Conservation (phyloP, 31 red algal species). For the Porphyra umbilicalis region DNA sequence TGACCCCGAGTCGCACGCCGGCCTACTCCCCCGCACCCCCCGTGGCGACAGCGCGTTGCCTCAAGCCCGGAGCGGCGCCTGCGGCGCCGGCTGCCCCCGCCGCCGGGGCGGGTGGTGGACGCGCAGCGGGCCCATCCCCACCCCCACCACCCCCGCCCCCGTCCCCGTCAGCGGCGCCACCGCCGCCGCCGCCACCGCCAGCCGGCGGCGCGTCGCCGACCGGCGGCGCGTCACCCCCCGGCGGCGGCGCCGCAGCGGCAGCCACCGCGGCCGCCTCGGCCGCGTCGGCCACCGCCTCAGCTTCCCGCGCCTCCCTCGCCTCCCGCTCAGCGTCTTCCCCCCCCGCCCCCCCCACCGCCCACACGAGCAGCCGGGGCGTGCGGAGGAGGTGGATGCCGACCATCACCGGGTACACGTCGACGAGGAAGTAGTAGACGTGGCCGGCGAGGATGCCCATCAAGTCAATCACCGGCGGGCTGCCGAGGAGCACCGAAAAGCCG, state of each 20-base stretch:
- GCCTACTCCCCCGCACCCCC: background rate
- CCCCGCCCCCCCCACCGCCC: slow-evolving; percentile 44
- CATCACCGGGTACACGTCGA: slow-evolving; percentile 78
- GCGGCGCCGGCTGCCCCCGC: background rate
- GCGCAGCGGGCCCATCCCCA: background rate
- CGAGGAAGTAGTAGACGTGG: slow-evolving; percentile 88
- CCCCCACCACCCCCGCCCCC: background rate
- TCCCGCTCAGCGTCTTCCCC: slow-evolving; percentile 22
- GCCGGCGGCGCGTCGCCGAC: background rate
- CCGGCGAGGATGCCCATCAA: slow-evolving; percentile 76
- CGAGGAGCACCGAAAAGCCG: slow-evolving; percentile 65
- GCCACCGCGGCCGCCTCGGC: background rate
- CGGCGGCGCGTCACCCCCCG: background rate
- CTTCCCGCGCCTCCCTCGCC: background rate
- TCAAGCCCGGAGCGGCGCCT: background rate
- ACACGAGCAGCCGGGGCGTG: slow-evolving; percentile 42
- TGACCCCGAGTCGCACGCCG: no score
- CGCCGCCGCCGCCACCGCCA: background rate
- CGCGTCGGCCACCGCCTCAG: background rate
- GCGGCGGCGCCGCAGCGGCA: background rate
- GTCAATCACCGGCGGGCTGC: slow-evolving; percentile 60
- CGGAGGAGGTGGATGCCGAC: slow-evolving; percentile 35
- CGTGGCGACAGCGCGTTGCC: background rate
- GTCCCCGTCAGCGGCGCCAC: background rate
- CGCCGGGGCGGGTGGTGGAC: no score